A percentile compares a stretch with the other conserved stretches of the same genome.
Conservation (phyloP, 208 protist species). For the Phytomonas sp. region DNA sequence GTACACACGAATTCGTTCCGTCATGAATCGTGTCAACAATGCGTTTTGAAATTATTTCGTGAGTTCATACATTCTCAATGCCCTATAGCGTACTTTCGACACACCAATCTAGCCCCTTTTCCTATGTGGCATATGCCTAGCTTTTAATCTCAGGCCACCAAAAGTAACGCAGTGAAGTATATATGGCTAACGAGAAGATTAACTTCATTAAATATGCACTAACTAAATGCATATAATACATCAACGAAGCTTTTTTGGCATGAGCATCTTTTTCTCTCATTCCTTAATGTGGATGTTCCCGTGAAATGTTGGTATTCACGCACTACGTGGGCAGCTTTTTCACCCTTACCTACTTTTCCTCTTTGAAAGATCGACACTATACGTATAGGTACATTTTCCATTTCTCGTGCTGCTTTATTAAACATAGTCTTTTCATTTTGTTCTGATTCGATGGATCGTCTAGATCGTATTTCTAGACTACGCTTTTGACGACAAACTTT, state of each 20-base stretch:
- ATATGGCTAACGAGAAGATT: background rate
- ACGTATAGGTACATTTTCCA: background rate
- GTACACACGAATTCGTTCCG: slow-evolving; percentile 93
- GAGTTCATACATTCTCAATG: background rate
- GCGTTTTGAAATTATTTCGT: slow-evolving; percentile 61
- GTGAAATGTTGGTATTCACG: background rate
- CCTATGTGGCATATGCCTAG: background rate
- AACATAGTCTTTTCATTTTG: background rate
- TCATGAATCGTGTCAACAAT: slow-evolving; percentile 94
- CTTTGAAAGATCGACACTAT: background rate
- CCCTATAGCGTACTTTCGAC: background rate
- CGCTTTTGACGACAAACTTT: background rate
- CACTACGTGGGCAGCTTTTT: background rate
- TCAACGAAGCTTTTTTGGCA: background rate
- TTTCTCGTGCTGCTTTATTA: background rate
- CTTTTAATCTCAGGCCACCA: background rate
- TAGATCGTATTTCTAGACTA: background rate
- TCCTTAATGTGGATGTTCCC: background rate
- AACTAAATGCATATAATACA: background rate
- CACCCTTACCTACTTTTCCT: background rate
- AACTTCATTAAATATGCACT: background rate
- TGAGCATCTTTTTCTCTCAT: background rate
- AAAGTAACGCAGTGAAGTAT: background rate
- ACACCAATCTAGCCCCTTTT: background rate
- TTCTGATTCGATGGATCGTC: background rate